Conservation (phyloP, 2,329 filamentous ascomycete species). For the Exophiala sideris region DNA sequence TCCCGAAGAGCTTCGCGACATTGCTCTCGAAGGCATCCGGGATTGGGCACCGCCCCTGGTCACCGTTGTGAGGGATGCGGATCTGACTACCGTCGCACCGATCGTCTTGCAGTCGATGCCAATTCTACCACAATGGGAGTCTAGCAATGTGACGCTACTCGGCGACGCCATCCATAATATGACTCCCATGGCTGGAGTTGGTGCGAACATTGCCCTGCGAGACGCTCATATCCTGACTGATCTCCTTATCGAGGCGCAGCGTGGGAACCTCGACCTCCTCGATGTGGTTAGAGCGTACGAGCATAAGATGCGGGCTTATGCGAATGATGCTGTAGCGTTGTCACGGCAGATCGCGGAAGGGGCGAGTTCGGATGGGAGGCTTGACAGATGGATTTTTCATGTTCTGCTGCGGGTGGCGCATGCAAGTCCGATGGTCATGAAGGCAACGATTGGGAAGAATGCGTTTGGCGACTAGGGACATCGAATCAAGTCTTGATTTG, state of each 20-base stretch:
- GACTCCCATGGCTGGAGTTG: conserved; percentile 44
- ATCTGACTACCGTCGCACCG: conserved; percentile 16
- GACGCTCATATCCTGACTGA: conserved; percentile 38
- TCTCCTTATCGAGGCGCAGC: background rate
- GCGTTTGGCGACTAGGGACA: background rate
- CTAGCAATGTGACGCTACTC: conserved; percentile 38
- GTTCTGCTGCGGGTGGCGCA: conserved; percentile 3
- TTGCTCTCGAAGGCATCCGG: conserved; percentile 19
- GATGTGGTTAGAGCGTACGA: background rate
- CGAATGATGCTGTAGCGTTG: conserved; percentile 4
- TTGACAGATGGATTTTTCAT: conserved; percentile 5
- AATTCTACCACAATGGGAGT: conserved; percentile 31
- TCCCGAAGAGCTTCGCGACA: conserved; percentile 11
- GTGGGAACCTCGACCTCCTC: background rate
- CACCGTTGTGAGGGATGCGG: background rate
- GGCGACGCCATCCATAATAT: conserved; percentile 46
- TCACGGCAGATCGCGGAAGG: conserved; percentile 5
- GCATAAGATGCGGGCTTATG: conserved; percentile 2
- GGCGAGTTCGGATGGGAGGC: background rate
- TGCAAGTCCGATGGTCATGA: conserved; percentile 3
- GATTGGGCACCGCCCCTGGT: conserved; percentile 16
- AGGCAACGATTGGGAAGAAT: conserved; percentile 1
- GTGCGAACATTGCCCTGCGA: conserved; percentile 44
- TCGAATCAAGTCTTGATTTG: too few species aligned
- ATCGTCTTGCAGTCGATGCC: conserved; percentile 30